Evolutionary conservation across 441 rosid species (phyloP).

Genomic region (Erysimum cheiri): DNA sequence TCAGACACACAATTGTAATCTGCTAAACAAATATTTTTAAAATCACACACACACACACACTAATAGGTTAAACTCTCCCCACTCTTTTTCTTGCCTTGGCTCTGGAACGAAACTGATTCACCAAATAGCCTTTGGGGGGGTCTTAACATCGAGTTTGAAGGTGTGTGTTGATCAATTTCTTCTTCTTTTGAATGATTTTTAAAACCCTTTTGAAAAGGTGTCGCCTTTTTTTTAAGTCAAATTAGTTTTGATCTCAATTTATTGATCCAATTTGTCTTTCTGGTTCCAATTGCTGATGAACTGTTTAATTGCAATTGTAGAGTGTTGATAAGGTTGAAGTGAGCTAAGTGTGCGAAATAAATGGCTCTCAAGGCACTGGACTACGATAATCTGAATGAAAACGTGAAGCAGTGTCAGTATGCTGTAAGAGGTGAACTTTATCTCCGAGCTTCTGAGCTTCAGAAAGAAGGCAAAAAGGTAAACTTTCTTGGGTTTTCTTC

Average conservation of each 20-base stretch:
- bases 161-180: background rate
- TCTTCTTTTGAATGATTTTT: background rate
- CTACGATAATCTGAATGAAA: slow-evolving; percentile 77
- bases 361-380: slow-evolving; percentile 81
- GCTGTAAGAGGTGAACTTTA: slow-evolving; percentile 96
- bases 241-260: slow-evolving; percentile 7
- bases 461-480: slow-evolving; percentile 98
- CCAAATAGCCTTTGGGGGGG: slow-evolving; percentile 1
- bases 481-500: background rate
- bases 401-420: slow-evolving; percentile 94
- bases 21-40: slow-evolving; percentile 12
- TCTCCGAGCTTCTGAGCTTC: slow-evolving; percentile 99
- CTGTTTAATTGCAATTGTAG: slow-evolving; percentile 1
- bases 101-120: slow-evolving; percentile 24
- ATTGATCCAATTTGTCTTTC: slow-evolving; percentile 15
- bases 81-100: slow-evolving; percentile 20
- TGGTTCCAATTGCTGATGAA: background rate
- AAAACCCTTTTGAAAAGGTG: slow-evolving; percentile 24
- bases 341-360: slow-evolving; percentile 19
- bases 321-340: slow-evolving; percentile 31
- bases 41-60: background rate
- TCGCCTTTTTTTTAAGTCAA: slow-evolving; percentile 3
- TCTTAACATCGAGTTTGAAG: slow-evolving; percentile 30
- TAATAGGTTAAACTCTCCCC: background rate
- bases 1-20: slow-evolving; percentile 47